phyloP scores from a whole-genome alignment of 1,284 basidiomycete species.

The Ceratobasidium sp. region DNA sequence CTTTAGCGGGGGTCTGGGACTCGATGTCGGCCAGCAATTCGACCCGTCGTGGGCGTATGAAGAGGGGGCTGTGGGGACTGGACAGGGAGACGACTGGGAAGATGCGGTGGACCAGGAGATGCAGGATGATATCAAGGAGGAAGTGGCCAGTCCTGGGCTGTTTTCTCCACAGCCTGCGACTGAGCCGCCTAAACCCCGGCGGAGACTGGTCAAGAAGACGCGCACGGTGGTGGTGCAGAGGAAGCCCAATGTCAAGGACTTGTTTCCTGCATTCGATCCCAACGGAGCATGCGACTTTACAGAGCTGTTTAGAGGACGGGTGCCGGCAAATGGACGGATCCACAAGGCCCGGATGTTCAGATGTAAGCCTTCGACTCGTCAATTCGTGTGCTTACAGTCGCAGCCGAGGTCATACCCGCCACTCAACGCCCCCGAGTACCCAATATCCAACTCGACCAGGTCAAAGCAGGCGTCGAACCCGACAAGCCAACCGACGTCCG shows the following conservation, averaged over 20 bases:
- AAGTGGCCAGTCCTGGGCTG: slow-evolving; percentile 34
- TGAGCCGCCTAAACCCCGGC: slow-evolving; percentile 25
- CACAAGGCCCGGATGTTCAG: slow-evolving; percentile 70
- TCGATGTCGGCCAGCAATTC: slow-evolving; percentile 17
- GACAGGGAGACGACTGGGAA: slow-evolving; percentile 83
- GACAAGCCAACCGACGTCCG: slow-evolving; percentile 75
- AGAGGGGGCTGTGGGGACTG: slow-evolving; percentile 70
- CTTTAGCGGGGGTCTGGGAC: slow-evolving; percentile 34
- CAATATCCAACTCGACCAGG: slow-evolving; percentile 24
- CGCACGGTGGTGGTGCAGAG: slow-evolving; percentile 65
- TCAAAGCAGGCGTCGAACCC: slow-evolving; percentile 72
- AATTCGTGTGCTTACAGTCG: neutral
- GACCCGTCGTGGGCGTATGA: slow-evolving; percentile 56
- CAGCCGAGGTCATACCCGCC: slow-evolving; percentile 39
- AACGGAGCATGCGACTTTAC: slow-evolving; percentile 86
- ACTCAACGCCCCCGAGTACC: slow-evolving; percentile 32
- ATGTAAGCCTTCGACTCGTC: slow-evolving; percentile 44
- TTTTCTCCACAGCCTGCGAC: slow-evolving; percentile 21
- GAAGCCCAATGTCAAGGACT: slow-evolving; percentile 79
- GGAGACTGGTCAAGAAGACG: slow-evolving; percentile 47
- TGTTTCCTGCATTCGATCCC: slow-evolving; percentile 87
- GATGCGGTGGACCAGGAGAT: slow-evolving; percentile 83
- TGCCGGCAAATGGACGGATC: slow-evolving; percentile 71
- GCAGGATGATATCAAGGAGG: slow-evolving; percentile 47
- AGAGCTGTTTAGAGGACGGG: slow-evolving; percentile 86